Percentiles rank a stretch among this genome's conserved stretches.
Evolutionary conservation across 306 rosid genomes (phyloP).

Genomic region (Ormosia semicastrata): DNA sequence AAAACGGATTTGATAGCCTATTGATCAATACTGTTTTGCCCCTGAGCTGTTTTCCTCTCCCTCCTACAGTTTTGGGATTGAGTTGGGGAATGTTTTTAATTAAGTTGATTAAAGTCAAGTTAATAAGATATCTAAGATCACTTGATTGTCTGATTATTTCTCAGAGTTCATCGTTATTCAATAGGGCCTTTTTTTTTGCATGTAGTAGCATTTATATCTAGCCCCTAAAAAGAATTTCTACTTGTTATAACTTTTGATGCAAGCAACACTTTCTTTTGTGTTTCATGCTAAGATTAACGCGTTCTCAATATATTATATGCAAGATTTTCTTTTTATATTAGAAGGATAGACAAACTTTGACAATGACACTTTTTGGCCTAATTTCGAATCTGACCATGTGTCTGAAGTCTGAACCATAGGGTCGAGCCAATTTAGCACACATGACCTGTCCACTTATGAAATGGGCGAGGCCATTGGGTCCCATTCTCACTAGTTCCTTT

Average conservation of each 20-base stretch:
- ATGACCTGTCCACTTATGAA: slow-evolving; percentile 41
- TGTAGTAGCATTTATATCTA: neutral
- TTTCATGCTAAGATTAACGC: slow-evolving; percentile 16
- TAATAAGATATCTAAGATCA: neutral
- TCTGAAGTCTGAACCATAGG: slow-evolving; percentile 17
- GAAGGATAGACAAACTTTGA: slow-evolving; percentile 30
- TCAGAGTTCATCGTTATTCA: neutral
- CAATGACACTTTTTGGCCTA: neutral
- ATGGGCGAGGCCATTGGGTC: slow-evolving; percentile 46
- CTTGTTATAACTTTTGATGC: slow-evolving; percentile 10
- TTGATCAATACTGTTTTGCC: neutral
- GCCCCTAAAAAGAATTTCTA: too few species aligned
- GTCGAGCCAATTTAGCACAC: slow-evolving; percentile 41
- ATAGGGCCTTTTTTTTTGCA: neutral
- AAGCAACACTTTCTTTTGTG: slow-evolving; percentile 15
- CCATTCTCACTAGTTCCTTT: slow-evolving; percentile 44
- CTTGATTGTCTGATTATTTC: neutral
- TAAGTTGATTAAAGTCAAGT: neutral
- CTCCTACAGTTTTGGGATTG: neutral
- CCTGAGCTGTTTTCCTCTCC: neutral
- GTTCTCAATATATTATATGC: neutral
- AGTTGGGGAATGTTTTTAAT: neutral
- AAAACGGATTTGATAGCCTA: neutral
- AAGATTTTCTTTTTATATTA: neutral
- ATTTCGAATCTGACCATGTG: slow-evolving; percentile 34